These are phyloP conservation scores for Crithidia expoeki DNA, from an alignment of 208 protist species.

Conservation along the genomic window DNA sequence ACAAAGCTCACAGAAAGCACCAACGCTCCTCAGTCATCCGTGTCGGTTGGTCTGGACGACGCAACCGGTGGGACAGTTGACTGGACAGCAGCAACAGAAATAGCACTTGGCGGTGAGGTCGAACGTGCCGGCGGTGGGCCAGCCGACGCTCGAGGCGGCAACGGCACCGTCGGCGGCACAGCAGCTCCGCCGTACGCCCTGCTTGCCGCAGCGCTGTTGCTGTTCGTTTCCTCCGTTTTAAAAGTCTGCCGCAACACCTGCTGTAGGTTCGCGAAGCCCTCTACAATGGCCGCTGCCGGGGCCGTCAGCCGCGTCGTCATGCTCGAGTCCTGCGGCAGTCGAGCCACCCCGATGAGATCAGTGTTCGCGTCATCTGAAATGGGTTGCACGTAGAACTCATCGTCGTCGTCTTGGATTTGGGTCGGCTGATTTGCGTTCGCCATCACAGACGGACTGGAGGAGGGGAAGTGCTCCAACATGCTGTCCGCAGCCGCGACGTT, in stretches of 20 bases:
- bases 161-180: constrained; percentile 9
- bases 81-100: not conserved
- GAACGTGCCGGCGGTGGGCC: constrained; percentile 7
- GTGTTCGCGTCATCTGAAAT: constrained; percentile 28
- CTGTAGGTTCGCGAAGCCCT: constrained; percentile 46
- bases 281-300: constrained; percentile 29
- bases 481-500: not conserved
- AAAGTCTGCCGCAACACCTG: constrained; percentile 30
- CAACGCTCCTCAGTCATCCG: not conserved
- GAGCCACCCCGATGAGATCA: constrained; percentile 29
- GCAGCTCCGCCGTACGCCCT: not conserved
- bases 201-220: no score
- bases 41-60: not conserved
- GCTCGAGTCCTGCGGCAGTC: constrained; percentile 12
- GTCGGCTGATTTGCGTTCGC: not conserved
- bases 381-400: constrained; percentile 44
- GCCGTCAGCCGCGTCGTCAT: constrained; percentile 12
- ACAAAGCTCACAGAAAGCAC: not conserved
- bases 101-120: not conserved
- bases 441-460: constrained; percentile 4
- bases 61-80: not conserved
- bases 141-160: not conserved
- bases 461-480: not conserved
- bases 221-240: constrained; percentile 10
- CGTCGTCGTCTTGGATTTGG: constrained; percentile 21